Evolutionary conservation across 1,284 basidiomycete genomes (phyloP).

Genomic region (Sanghuangporus baumii): DNA sequence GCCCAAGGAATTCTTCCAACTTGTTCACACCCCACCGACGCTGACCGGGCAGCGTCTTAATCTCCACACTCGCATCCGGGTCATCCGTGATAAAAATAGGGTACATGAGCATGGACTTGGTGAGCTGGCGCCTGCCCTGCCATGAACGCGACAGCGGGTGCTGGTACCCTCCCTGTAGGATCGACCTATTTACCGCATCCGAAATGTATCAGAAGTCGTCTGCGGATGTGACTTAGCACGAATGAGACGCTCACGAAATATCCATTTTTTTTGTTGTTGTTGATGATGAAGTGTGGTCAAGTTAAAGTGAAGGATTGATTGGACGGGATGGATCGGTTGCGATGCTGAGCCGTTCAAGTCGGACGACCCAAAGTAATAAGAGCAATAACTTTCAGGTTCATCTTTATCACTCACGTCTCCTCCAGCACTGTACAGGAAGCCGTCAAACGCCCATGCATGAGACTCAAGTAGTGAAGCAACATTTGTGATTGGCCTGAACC

Average conservation of each 20-base stretch:
- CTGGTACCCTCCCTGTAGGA: constrained; percentile 90
- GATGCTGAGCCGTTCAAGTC: not conserved
- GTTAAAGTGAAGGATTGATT: not conserved
- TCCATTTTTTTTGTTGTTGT: not conserved
- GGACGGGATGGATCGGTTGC: not conserved
- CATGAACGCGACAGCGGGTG: constrained; percentile 84
- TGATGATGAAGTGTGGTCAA: not conserved
- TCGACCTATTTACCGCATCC: constrained; percentile 41
- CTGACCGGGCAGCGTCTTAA: constrained; percentile 79
- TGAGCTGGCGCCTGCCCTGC: constrained; percentile 72
- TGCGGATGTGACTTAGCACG: not conserved
- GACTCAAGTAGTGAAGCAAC: not conserved
- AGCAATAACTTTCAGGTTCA: not conserved
- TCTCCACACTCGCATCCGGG: constrained; percentile 73
- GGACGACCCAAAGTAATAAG: not conserved
- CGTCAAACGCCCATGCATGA: not conserved
- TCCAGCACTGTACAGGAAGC: not conserved
- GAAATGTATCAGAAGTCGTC: too few species aligned
- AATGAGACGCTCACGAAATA: not conserved
- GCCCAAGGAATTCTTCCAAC: constrained; percentile 83
- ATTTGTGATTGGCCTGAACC: not conserved
- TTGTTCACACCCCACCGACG: constrained; percentile 92
- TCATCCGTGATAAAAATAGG: constrained; percentile 96
- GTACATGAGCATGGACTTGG: constrained; percentile 95
- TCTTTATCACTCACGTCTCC: not conserved